A percentile compares a stretch with the other conserved stretches of the same genome.
Evolutionary conservation across 768 basidiomycete genomes (phyloP).

Genomic region (Kockovaella imperatae): DNA sequence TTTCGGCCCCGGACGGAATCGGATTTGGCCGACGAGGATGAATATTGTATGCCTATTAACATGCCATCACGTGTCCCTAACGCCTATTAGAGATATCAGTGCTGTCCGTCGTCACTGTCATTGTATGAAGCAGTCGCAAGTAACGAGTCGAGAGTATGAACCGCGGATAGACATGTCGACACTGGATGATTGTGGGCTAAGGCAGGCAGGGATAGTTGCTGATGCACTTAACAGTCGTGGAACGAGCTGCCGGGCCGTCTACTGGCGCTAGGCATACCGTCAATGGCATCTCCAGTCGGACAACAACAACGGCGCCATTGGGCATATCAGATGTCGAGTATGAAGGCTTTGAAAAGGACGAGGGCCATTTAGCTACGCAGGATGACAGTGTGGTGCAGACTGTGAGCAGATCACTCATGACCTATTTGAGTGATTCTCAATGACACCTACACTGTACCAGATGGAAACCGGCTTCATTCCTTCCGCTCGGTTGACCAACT

Average conservation of each 20-base stretch:
- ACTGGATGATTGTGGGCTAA: conserved; percentile 30
- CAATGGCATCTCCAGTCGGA: conserved; percentile 11
- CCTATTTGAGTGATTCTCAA: conserved; percentile 11
- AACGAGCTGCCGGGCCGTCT: conserved; percentile 62
- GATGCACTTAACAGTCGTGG: conserved; percentile 63
- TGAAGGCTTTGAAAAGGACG: conserved; percentile 79
- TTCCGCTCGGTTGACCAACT: conserved; percentile 19
- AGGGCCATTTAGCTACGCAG: conserved; percentile 47
- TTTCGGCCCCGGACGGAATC: too few relatives aligned
- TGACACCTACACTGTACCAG: conserved; percentile 15
- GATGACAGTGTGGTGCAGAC: conserved; percentile 49
- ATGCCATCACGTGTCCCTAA: too few relatives aligned
- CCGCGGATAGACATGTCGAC: conserved; percentile 20
- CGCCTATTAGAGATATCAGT: too few relatives aligned
- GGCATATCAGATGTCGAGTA: conserved; percentile 55
- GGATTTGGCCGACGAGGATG: background rate
- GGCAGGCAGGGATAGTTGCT: background rate
- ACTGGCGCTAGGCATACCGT: conserved; percentile 24
- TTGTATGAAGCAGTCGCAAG: too few relatives aligned
- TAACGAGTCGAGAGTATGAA: background rate
- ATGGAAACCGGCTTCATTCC: conserved; percentile 46
- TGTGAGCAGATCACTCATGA: conserved; percentile 45
- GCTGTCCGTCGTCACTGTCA: too few relatives aligned
- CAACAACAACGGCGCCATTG: conserved; percentile 37
- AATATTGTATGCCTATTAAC: background rate